A percentile compares a stretch with the other conserved stretches of the same genome.
Evolutionary conservation across 306 rosid genomes (phyloP).

Genomic region (Mimosa bimucronata): DNA sequence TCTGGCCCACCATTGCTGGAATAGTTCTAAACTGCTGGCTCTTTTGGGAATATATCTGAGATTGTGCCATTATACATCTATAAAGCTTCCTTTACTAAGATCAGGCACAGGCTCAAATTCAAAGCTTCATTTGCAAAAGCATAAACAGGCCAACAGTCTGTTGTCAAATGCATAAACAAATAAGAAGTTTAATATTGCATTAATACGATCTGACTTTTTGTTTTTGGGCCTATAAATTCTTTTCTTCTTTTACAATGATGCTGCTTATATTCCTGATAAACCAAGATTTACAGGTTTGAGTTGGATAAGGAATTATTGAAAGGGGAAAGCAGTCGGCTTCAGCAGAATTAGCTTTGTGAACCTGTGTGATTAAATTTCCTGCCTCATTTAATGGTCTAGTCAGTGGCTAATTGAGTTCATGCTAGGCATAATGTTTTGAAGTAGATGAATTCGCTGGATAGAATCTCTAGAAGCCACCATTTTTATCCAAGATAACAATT

Average conservation of each 20-base stretch:
- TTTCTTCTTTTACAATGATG: background rate
- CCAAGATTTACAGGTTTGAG: no score
- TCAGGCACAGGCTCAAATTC: no score
- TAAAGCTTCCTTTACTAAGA: background rate
- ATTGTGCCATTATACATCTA: background rate
- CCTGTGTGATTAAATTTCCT: background rate
- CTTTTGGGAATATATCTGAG: background rate
- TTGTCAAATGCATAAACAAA: background rate
- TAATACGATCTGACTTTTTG: background rate
- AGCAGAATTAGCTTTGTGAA: background rate
- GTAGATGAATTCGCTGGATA: background rate
- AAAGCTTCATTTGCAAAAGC: no score
- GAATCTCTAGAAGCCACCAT: constrained; percentile 4
- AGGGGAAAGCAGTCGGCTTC: no score
- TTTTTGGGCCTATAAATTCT: background rate
- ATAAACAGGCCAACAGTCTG: background rate
- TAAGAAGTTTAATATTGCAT: background rate
- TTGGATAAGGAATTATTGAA: no score
- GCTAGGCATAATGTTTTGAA: constrained; percentile 6
- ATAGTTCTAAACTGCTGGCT: background rate
- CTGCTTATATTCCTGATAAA: background rate
- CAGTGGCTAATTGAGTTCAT: background rate
- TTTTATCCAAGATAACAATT: constrained; percentile 33
- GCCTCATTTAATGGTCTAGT: background rate
- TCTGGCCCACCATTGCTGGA: background rate